phyloP scores from a whole-genome alignment of 306 rosid genomes.

The Clitoria ternatea region DNA sequence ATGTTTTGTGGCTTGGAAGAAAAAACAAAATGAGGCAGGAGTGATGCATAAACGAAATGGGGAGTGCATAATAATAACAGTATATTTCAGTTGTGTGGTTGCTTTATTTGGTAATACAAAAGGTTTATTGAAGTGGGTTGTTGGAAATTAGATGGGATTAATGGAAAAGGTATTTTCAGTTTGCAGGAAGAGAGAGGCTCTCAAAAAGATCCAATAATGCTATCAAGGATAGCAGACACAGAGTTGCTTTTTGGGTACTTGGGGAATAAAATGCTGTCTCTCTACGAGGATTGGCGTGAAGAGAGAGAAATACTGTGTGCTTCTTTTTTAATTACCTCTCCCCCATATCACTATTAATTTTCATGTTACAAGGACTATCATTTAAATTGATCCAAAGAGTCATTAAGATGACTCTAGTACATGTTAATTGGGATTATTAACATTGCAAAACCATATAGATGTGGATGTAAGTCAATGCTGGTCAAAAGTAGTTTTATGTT shows the following conservation, averaged over 20 bases:
- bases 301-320: constrained; percentile 19
- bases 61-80: constrained; percentile 29
- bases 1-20: constrained; percentile 24
- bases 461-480: too few species aligned
- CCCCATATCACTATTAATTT: too few species aligned
- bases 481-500: too few species aligned
- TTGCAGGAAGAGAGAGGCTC: constrained; percentile 23
- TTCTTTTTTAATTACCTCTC: constrained; percentile 14
- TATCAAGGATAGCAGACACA: constrained; percentile 78
- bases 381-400: too few species aligned
- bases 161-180: constrained; percentile 53
- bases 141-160: constrained; percentile 50
- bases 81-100: constrained; percentile 30
- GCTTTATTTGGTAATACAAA: constrained; percentile 36
- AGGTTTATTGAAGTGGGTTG: constrained; percentile 40
- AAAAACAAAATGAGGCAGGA: constrained; percentile 25
- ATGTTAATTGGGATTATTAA: too few species aligned
- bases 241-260: constrained; percentile 89
- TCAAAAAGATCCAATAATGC: constrained; percentile 61
- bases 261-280: constrained; percentile 96
- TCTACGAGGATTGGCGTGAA: constrained; percentile 81
- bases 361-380: too few species aligned
- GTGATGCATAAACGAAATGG: constrained; percentile 26
- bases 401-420: too few species aligned
- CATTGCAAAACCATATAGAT: too few species aligned